Base-by-base conservation (phyloP, 805 yeast species). In the Saccharomycopsis schoenii region DNA sequence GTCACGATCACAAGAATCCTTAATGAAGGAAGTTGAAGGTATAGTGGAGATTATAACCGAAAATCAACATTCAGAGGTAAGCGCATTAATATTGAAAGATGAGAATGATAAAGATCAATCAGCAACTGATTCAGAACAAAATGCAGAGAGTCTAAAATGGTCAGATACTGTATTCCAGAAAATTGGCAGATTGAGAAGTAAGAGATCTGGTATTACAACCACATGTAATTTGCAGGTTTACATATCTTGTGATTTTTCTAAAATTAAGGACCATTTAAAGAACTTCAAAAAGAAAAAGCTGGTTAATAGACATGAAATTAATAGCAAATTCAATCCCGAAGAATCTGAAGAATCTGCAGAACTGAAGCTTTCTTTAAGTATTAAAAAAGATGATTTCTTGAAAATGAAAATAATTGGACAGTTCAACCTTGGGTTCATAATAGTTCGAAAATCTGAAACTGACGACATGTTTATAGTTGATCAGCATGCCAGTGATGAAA, bases 401-500 rank as follows among this genome's bases (percentile, higher is more conserved):
- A 70, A 77, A 2, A 93, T 94, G 98, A 72, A 79, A 50, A 74
- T 94, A 12, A 82, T 93, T 6, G 99, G 99, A 0, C 99, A 94
- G 72, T 94, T 94, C 74, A 94, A 94, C 70, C 73, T 88, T n/a
- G 99, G 98, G 0, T 94, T 94, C 67, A 89, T 94, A n/a, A 70
- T 92, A 19, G 94, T 89, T 0, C 79, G 82, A 1, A 76, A 84
- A 58, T 71, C 72, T n/a, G 68, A 70, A 2, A 67, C 64, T n/a
- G 69, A 70, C 2, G 90, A 90, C 68, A 67, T 93, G 39, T 92
- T 94, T 67, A 92, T 94, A 40, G 80, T 94, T 56, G 99, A 94
- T 71, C 99, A 94, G 72, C 99, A 94, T 74, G 99, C 99, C 0
- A 88, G 96, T 66, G 99, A 94, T 74, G 99, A 94, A 68, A 94